These are phyloP conservation scores for Acanthamoeba culbertsoni DNA, from an alignment of 208 protist species.

Conservation along the genomic window DNA sequence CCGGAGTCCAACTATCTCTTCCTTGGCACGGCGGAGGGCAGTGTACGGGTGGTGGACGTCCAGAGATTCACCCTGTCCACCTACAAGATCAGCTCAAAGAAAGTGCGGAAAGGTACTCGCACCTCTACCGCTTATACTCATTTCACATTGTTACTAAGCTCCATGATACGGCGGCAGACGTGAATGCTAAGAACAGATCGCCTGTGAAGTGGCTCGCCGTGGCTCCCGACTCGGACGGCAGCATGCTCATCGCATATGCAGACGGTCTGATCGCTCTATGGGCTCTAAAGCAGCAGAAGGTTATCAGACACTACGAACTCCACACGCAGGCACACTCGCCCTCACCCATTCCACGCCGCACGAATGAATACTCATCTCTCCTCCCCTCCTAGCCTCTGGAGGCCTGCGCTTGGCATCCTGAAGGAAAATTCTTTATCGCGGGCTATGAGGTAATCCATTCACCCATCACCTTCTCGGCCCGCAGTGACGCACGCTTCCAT, in stretches of 20 bases:
- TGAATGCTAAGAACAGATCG: background rate
- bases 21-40: background rate
- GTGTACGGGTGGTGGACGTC: background rate
- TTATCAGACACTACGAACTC: background rate
- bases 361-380: background rate
- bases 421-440: slow-evolving; percentile 31
- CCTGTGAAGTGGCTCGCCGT: slow-evolving; percentile 22
- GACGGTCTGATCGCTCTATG: slow-evolving; percentile 5
- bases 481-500: background rate
- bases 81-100: slow-evolving; percentile 9
- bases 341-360: background rate
- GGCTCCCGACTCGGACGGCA: background rate
- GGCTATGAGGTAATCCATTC: background rate
- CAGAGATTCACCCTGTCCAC: background rate
- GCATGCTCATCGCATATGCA: slow-evolving; percentile 4
- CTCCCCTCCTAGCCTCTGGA: background rate
- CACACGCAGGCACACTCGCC: background rate
- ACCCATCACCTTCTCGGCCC: background rate
- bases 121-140: background rate
- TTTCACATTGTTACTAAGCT: background rate
- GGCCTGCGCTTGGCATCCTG: slow-evolving; percentile 24
- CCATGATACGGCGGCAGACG: background rate
- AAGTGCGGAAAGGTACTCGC: background rate
- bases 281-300: slow-evolving; percentile 22
- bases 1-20: slow-evolving; percentile 17